Conservation (phyloP, 2,329 filamentous ascomycete genomes). For the Fusarium nelsonii region DNA sequence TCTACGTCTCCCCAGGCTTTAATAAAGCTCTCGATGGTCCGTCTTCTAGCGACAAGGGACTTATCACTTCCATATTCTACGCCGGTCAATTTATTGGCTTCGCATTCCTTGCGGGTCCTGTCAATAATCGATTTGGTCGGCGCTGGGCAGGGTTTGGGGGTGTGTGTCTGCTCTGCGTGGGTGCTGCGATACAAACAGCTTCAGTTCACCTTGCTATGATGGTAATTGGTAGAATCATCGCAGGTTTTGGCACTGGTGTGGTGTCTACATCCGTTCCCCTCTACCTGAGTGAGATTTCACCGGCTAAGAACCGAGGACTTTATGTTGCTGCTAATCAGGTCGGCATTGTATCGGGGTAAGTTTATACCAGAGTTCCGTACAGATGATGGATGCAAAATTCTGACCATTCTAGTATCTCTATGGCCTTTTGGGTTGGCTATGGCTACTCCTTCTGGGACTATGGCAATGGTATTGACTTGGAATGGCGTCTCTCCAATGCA, state of each 20-base stretch:
- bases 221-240: conserved; percentile 18
- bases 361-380: accelerated
- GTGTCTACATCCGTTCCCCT: conserved; percentile 21
- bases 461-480: conserved; percentile 16
- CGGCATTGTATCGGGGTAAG: conserved; percentile 25
- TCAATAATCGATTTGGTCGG: conserved; percentile 19
- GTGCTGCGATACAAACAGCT: conserved; percentile 26
- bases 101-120: conserved; percentile 12
- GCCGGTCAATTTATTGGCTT: conserved; percentile 19
- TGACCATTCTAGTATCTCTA: conserved; percentile 9
- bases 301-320: conserved; percentile 17
- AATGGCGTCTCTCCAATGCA: conserved; percentile 19
- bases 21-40: conserved; percentile 16
- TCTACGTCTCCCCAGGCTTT: conserved; percentile 22
- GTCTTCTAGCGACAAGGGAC: conserved; percentile 17
- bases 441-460: conserved; percentile 26
- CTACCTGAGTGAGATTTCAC: conserved; percentile 22
- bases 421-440: conserved; percentile 28
- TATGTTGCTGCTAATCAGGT: conserved; percentile 27
- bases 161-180: conserved; percentile 13
- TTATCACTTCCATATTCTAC: conserved; percentile 23
- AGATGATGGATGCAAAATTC: neutral
- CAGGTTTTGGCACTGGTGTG: conserved; percentile 18
- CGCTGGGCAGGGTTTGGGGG: conserved; percentile 13
- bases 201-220: conserved; percentile 29